phyloP scores from a whole-genome alignment of 2,329 filamentous ascomycete genomes.

The Elsinoe fawcettii region DNA sequence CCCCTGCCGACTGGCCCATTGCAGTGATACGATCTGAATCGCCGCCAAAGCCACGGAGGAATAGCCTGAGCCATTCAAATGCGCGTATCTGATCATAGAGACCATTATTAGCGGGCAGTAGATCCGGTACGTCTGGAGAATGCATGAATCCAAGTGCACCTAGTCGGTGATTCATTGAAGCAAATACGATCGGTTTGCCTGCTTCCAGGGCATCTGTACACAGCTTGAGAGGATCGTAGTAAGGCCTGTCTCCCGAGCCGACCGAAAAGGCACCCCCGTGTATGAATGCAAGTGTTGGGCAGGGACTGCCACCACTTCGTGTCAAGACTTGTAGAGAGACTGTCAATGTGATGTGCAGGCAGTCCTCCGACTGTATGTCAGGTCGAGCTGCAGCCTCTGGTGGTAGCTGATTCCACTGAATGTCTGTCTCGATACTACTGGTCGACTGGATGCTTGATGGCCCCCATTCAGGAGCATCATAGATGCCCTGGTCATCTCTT shows the following conservation, averaged over 20 bases:
- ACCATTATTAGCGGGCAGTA: slow-evolving; percentile 39
- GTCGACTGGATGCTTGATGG: slow-evolving; percentile 16
- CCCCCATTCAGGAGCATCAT: slow-evolving; percentile 12
- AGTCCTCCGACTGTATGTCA: slow-evolving; percentile 15
- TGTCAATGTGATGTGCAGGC: slow-evolving; percentile 17
- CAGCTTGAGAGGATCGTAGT: slow-evolving; percentile 15
- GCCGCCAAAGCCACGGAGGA: slow-evolving; percentile 47
- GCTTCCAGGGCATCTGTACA: slow-evolving; percentile 13
- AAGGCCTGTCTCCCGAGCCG: slow-evolving; percentile 13
- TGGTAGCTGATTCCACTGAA: slow-evolving; percentile 16
- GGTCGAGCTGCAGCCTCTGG: slow-evolving; percentile 9
- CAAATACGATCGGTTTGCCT: slow-evolving; percentile 14
- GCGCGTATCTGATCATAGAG: slow-evolving; percentile 48
- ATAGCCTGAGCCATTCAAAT: slow-evolving; percentile 45
- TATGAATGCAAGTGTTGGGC: slow-evolving; percentile 17
- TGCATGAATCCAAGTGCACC: slow-evolving; percentile 19
- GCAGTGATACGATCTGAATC: slow-evolving; percentile 22
- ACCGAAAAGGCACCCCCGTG: slow-evolving; percentile 19
- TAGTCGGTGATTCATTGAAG: slow-evolving; percentile 18
- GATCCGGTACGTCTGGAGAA: slow-evolving; percentile 8
- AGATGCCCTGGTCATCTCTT: not conserved
- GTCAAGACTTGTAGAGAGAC: slow-evolving; percentile 3
- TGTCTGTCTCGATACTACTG: slow-evolving; percentile 15
- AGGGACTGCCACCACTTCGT: no score
- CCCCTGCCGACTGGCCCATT: slow-evolving; percentile 20